These are phyloP conservation scores for Tricharina praecox DNA, from an alignment of 495 filamentous ascomycete species.

Conservation along the genomic window DNA sequence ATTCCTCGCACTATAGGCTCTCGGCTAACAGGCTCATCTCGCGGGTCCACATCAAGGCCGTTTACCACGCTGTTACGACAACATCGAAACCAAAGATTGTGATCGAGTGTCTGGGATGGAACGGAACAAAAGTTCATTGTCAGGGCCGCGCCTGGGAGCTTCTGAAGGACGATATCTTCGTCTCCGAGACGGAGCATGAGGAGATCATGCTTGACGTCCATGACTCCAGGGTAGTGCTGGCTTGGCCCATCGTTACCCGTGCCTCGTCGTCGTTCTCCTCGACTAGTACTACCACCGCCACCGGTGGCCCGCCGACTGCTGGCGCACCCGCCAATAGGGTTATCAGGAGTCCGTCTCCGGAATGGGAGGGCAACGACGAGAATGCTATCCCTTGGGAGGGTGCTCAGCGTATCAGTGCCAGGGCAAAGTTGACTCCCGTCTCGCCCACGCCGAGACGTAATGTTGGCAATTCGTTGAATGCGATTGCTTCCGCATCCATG, in stretches of 20 bases:
- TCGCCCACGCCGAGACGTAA: slow-evolving; percentile 2
- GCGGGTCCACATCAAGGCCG: slow-evolving; percentile 75
- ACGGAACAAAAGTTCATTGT: slow-evolving; percentile 84
- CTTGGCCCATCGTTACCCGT: slow-evolving; percentile 51
- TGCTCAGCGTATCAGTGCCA: slow-evolving; percentile 14
- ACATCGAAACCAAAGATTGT: slow-evolving; percentile 42
- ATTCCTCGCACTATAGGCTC: slow-evolving; percentile 77
- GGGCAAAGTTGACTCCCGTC: slow-evolving; percentile 6
- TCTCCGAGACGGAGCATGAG: slow-evolving; percentile 70
- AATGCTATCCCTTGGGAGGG: slow-evolving; percentile 21
- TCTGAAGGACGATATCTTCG: slow-evolving; percentile 74
- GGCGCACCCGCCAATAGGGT: too few relatives aligned
- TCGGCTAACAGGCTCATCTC: slow-evolving; percentile 84
- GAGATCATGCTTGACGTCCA: slow-evolving; percentile 95
- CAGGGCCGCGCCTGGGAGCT: slow-evolving; percentile 75
- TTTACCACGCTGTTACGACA: slow-evolving; percentile 41
- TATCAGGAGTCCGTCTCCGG: slow-evolving; percentile 21
- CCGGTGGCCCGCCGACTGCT: slow-evolving; percentile 12
- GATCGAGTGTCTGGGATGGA: slow-evolving; percentile 87
- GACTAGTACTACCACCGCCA: slow-evolving; percentile 4
- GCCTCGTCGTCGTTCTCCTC: slow-evolving; percentile 14
- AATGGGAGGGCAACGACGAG: slow-evolving; percentile 25
- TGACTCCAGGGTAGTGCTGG: slow-evolving; percentile 71
- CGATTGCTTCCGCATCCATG: slow-evolving; percentile 6
- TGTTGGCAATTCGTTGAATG: not conserved